Evolutionary conservation across 805 yeast genomes (phyloP).

Genomic region (Candida coquimbonensis): DNA sequence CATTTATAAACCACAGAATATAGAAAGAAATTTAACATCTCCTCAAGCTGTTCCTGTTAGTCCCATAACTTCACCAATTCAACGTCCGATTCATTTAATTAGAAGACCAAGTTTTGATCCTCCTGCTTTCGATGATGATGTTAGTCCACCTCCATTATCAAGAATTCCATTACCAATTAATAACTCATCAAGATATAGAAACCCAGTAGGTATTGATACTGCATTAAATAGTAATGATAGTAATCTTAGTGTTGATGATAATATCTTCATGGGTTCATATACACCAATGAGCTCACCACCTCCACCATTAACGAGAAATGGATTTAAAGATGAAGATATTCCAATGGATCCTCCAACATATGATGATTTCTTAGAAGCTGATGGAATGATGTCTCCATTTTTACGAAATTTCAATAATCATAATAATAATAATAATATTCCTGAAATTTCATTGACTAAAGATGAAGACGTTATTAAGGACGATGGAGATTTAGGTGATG

Average conservation of each 20-base stretch:
- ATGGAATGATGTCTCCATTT: slow-evolving; percentile 7
- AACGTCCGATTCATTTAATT: slow-evolving; percentile 47
- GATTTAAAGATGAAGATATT: slow-evolving; percentile 3
- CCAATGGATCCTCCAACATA: slow-evolving; percentile 32
- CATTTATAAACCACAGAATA: slow-evolving; percentile 47
- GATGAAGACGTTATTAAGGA: background rate
- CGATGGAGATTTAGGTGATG: slow-evolving; percentile 24
- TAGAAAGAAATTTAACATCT: slow-evolving; percentile 42
- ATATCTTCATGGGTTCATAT: background rate
- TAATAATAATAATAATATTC: background rate
- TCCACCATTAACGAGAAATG: slow-evolving; percentile 1
- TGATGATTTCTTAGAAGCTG: slow-evolving; percentile 21
- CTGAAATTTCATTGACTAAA: background rate
- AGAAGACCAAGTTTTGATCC: slow-evolving; percentile 54
- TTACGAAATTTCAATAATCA: background rate
- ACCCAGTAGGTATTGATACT: slow-evolving; percentile 1
- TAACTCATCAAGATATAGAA: background rate
- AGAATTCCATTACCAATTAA: background rate
- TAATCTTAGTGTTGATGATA: too few species aligned
- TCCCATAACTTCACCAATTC: slow-evolving; percentile 37
- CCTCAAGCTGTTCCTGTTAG: slow-evolving; percentile 63
- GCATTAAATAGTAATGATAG: background rate
- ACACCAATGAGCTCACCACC: slow-evolving; percentile 7
- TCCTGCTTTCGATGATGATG: slow-evolving; percentile 51
- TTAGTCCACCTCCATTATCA: slow-evolving; percentile 28